Evolutionary conservation across 805 yeast genomes (phyloP).

Genomic region (Phaffomyces opuntiae): DNA sequence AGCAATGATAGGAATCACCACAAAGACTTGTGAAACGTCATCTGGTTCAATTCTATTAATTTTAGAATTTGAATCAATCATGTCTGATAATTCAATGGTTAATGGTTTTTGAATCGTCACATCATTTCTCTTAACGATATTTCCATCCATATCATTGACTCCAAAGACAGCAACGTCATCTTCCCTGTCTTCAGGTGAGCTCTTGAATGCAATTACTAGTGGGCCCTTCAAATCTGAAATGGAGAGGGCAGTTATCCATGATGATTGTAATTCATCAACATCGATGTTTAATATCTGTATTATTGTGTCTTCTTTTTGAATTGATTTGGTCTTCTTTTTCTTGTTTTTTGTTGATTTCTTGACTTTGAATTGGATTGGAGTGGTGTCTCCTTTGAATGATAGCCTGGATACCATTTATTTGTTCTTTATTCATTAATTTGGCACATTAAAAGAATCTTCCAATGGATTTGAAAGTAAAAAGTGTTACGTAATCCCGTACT

Average conservation of each 20-base stretch:
- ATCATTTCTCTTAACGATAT: not conserved
- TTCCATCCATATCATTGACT: slow-evolving; percentile 1
- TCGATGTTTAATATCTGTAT: not conserved
- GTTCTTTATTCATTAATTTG: too few species aligned
- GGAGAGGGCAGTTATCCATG: slow-evolving; percentile 23
- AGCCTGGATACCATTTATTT: too few species aligned
- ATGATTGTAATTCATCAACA: slow-evolving; percentile 6
- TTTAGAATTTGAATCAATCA: not conserved
- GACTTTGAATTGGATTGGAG: too few species aligned
- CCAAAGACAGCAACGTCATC: not conserved
- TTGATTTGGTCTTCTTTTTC: too few species aligned
- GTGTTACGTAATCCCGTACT: too few species aligned
- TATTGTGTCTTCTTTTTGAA: too few species aligned
- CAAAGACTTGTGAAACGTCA: slow-evolving; percentile 28
- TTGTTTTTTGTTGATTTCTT: too few species aligned
- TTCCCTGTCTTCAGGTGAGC: not conserved
- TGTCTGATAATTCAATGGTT: not conserved
- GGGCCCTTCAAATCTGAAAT: slow-evolving; percentile 29
- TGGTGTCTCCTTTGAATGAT: too few species aligned
- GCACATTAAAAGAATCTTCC: too few species aligned
- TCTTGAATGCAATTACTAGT: slow-evolving; percentile 16
- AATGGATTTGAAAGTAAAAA: too few species aligned
- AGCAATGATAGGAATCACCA: slow-evolving; percentile 13
- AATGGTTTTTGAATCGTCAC: not conserved
- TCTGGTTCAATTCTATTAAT: slow-evolving; percentile 24